Conservation (phyloP, 148 eudicot genomes). For the Persicaria maculosa region DNA sequence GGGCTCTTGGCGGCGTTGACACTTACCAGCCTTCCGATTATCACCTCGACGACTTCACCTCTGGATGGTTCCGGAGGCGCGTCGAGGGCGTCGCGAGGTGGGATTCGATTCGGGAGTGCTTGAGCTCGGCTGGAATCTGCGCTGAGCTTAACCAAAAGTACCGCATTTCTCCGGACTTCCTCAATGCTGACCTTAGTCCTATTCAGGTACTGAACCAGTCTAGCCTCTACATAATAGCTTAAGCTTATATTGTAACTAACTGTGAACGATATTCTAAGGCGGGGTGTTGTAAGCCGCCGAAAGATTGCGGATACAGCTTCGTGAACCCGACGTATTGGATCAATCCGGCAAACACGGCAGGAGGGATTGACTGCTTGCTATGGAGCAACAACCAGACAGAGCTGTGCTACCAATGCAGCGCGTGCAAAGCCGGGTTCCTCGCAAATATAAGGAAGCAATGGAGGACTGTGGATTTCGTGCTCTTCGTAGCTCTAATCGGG, state of each 20-base stretch:
- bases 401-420: slow-evolving; percentile 76
- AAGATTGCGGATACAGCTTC: slow-evolving; percentile 64
- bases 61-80: neutral
- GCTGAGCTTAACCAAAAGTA: neutral
- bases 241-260: no score
- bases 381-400: slow-evolving; percentile 81
- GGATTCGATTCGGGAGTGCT: neutral
- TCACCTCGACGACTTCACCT: slow-evolving; percentile 6
- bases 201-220: neutral
- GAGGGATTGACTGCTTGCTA: slow-evolving; percentile 54
- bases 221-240: no score
- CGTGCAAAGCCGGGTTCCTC: slow-evolving; percentile 74
- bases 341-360: slow-evolving; percentile 48
- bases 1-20: slow-evolving; percentile 1
- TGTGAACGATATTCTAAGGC: slow-evolving; percentile 23
- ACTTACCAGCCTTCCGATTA: neutral
- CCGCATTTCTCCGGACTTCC: neutral
- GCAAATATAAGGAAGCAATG: slow-evolving; percentile 3
- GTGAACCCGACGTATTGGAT: slow-evolving; percentile 71
- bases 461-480: neutral
- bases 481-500: neutral
- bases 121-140: neutral
- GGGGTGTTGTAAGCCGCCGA: slow-evolving; percentile 97
- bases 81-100: neutral
- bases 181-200: neutral